Base-by-base conservation (phyloP, 805 yeast genomes). In the Lipomyces yamanashiensis region DNA sequence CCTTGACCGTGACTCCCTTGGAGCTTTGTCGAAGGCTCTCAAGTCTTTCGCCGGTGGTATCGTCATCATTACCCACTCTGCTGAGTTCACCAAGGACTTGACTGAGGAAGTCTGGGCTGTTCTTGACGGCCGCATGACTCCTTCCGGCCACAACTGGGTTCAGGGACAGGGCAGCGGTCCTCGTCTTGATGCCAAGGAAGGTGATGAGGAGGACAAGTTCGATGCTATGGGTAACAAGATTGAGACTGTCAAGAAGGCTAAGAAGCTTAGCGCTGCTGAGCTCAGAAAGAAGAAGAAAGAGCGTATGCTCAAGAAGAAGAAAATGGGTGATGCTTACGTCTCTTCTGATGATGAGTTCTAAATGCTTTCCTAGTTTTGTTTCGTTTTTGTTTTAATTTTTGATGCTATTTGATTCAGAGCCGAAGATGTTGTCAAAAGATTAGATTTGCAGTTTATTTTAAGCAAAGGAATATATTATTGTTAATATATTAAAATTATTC, bases 101-200 rank as follows among this genome's bases (percentile, higher is more conserved):
- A 95, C 99, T 80, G 98, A 95, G 84, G 99, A 95, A 87, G 98
- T 95, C 78, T 95, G 99, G 99, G 97, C 99, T 78, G 99, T 95
- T 73, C 78, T 90, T 73, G 92, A 93, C 85, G 99, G 99, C 89
- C 82, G 74, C 74, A 95, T 95, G 99, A 90, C 97, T 78, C 99
- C 99, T 82, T 95, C 99, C 74, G 99, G 99, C 81, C 99, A 95
- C 86, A 96, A 95, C 89, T 95, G 99, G 99, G 99, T 95, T 76
- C 87, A 90, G 76, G 99, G 99, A 83, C 99, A 95, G 87, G 99
- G 99, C 85, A 75, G 97, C 79, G 99, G 99, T 85, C 99, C 99
- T 84, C 92, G 99, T 89, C 82, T 95, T 70, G 95, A 90, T 80
- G 13, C 66, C 45, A 88, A 92, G 91, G 96, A 89, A 67, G 88